These are phyloP conservation scores for Oxyria digyna DNA, from an alignment of 148 eudicot genomes.

Conservation along the genomic window DNA sequence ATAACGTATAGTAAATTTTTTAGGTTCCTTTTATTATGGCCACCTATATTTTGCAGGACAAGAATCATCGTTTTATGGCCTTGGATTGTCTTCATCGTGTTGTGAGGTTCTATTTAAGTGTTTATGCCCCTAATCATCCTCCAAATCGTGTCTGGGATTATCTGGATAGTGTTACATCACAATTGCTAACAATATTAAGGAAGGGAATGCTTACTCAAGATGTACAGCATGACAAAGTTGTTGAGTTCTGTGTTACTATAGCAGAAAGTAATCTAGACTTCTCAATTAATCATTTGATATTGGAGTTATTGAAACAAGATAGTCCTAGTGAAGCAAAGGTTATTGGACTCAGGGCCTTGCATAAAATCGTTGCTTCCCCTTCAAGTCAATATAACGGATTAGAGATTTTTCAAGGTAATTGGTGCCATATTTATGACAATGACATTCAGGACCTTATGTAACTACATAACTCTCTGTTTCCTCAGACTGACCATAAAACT, in stretches of 20 bases:
- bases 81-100: slow-evolving; percentile 95
- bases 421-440: background rate
- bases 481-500: background rate
- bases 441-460: background rate
- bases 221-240: slow-evolving; percentile 96
- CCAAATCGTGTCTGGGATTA: slow-evolving; percentile 98
- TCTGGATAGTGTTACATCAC: slow-evolving; percentile 96
- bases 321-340: slow-evolving; percentile 97
- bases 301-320: slow-evolving; percentile 91
- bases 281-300: slow-evolving; percentile 87
- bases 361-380: slow-evolving; percentile 86
- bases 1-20: background rate
- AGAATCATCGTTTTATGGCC: slow-evolving; percentile 96
- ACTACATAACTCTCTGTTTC: background rate
- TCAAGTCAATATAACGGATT: slow-evolving; percentile 78
- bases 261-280: slow-evolving; percentile 96
- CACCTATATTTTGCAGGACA: slow-evolving; percentile 55
- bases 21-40: background rate
- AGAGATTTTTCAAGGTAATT: slow-evolving; percentile 93
- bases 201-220: slow-evolving; percentile 98
- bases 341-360: slow-evolving; percentile 97
- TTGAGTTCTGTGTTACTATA: slow-evolving; percentile 92
- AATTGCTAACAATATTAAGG: slow-evolving; percentile 64
- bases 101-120: slow-evolving; percentile 82
- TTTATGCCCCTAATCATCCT: slow-evolving; percentile 84